These are phyloP conservation scores for Suhomyces taliae DNA, from an alignment of 1,139 yeast genomes.

Conservation along the genomic window DNA sequence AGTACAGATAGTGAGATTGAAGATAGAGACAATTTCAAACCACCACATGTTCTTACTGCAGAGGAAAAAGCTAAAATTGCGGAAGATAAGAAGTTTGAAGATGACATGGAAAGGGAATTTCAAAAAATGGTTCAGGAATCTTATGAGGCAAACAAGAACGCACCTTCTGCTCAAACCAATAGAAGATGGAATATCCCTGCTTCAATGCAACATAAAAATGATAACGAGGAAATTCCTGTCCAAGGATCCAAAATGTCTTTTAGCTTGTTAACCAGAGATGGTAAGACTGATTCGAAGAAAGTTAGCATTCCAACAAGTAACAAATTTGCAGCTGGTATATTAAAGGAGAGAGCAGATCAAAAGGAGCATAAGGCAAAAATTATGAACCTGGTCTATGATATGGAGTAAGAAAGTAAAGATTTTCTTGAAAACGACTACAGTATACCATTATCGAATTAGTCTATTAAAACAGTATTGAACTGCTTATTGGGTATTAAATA, in stretches of 20 bases:
- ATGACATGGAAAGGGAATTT: slow-evolving; percentile 55
- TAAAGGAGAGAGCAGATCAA: slow-evolving; percentile 34
- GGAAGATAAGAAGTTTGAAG: slow-evolving; percentile 47
- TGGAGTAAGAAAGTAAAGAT: slow-evolving; percentile 18
- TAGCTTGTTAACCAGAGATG: slow-evolving; percentile 52
- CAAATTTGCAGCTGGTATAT: slow-evolving; percentile 43
- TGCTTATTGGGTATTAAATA: no score
- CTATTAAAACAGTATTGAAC: no score
- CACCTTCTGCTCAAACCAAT: slow-evolving; percentile 2
- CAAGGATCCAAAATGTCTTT: slow-evolving; percentile 37
- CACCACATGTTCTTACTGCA: slow-evolving; percentile 15
- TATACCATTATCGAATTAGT: no score
- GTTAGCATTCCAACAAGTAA: slow-evolving; percentile 50
- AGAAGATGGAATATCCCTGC: slow-evolving; percentile 23
- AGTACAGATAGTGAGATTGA: slow-evolving; percentile 14
- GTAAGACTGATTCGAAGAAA: slow-evolving; percentile 47
- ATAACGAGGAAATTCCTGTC: slow-evolving; percentile 2
- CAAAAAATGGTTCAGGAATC: slow-evolving; percentile 52
- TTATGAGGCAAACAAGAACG: slow-evolving; percentile 32
- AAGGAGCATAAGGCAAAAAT: slow-evolving; percentile 40
- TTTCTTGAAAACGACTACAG: neutral
- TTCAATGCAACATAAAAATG: neutral
- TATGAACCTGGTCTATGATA: slow-evolving; percentile 42
- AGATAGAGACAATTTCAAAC: slow-evolving; percentile 15
- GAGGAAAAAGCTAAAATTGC: slow-evolving; percentile 34